phyloP scores from a whole-genome alignment of 352 stramenopile species.

The Hyaloperonospora brassicae region DNA sequence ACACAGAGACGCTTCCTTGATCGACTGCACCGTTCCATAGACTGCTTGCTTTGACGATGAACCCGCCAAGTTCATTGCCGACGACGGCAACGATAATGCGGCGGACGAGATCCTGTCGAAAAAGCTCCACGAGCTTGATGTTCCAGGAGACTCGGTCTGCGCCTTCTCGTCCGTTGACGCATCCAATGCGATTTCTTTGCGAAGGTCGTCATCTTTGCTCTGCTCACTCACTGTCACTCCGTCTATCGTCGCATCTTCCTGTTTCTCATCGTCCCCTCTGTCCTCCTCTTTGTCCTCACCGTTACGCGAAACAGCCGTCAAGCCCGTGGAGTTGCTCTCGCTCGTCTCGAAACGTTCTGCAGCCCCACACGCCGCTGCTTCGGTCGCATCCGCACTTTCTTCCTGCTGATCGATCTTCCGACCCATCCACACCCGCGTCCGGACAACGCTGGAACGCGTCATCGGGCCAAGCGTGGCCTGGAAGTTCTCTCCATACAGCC shows the following conservation, averaged over 20 bases:
- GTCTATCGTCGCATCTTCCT: neutral
- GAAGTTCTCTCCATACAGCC: constrained; percentile 74
- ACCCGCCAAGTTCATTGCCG: constrained; percentile 51
- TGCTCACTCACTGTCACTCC: constrained; percentile 1
- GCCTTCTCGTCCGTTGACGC: constrained; percentile 13
- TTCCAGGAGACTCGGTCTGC: constrained; percentile 13
- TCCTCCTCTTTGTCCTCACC: constrained; percentile 4
- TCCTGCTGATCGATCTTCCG: constrained; percentile 26
- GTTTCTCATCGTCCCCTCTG: constrained; percentile 1
- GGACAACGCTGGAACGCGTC: constrained; percentile 54
- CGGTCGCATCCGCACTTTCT: constrained; percentile 3
- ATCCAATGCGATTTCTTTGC: too few relatives aligned
- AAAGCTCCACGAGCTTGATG: constrained; percentile 33
- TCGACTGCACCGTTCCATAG: constrained; percentile 57
- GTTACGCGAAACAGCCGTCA: constrained; percentile 30
- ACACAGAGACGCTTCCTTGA: constrained; percentile 72
- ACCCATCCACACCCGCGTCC: constrained; percentile 77
- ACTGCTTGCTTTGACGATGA: constrained; percentile 60
- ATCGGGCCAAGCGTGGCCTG: constrained; percentile 53
- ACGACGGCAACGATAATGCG: constrained; percentile 51
- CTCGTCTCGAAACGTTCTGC: constrained; percentile 12
- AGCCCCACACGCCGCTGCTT: constrained; percentile 1
- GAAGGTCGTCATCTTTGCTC: neutral
- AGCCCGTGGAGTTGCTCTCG: constrained; percentile 26
- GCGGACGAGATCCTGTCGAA: constrained; percentile 57